Percentiles rank a stretch among this genome's conserved stretches.
Conservation (phyloP, 495 filamentous ascomycete genomes). For the Neurospora discreta region DNA sequence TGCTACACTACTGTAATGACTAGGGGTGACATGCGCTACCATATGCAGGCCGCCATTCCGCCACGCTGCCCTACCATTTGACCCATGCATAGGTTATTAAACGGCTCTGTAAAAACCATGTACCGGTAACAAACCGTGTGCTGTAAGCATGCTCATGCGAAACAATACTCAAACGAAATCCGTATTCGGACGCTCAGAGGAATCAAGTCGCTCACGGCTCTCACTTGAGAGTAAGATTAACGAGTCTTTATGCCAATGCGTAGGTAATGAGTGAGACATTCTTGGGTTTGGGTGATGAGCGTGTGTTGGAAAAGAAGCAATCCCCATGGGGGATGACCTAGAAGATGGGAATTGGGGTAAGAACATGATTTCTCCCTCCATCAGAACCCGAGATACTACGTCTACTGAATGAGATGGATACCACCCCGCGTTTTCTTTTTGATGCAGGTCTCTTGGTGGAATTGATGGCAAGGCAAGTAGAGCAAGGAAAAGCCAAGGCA, state of each 20-base stretch:
- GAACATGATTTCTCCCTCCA: neutral
- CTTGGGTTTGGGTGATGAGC: neutral
- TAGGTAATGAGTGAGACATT: neutral
- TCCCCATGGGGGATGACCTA: neutral
- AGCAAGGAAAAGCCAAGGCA: neutral
- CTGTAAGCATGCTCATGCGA: neutral
- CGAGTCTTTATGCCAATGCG: neutral
- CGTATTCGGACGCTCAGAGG: neutral
- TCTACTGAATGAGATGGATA: neutral
- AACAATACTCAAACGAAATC: neutral
- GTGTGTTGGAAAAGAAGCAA: neutral
- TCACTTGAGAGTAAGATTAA: neutral
- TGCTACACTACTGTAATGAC: neutral
- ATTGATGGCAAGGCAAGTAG: neutral
- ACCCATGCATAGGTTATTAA: neutral
- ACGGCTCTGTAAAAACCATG: neutral
- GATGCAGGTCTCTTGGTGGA: neutral
- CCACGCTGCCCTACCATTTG: neutral
- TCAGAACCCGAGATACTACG: neutral
- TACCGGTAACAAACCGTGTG: neutral
- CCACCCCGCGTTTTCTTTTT: neutral
- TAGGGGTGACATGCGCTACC: neutral
- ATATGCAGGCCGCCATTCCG: conserved; percentile 1
- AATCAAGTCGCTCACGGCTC: neutral
- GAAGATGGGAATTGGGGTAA: neutral